Evolutionary conservation across 306 rosid genomes (phyloP).

Genomic region (Corylus heterophylla): DNA sequence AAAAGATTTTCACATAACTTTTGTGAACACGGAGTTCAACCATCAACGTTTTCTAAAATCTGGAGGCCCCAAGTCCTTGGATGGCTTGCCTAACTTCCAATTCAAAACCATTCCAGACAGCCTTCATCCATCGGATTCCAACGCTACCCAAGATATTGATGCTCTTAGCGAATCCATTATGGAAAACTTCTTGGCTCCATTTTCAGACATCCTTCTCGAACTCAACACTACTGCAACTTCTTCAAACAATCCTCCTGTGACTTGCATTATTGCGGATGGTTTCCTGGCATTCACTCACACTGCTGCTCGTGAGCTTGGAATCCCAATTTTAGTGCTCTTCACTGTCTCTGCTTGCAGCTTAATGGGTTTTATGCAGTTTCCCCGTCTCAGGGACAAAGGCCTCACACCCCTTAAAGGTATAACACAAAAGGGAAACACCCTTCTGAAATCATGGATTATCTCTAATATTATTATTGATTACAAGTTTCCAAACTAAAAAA

Average conservation of each 20-base stretch:
- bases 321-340: constrained; percentile 3
- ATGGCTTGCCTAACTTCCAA: constrained; percentile 8
- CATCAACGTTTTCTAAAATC: constrained; percentile 12
- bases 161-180: neutral
- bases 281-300: constrained; percentile 1
- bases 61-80: neutral
- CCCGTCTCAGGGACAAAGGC: constrained; percentile 1
- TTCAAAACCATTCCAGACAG: constrained; percentile 22
- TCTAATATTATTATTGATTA: neutral
- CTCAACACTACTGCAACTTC: neutral
- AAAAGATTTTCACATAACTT: neutral
- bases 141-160: neutral
- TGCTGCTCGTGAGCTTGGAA: neutral
- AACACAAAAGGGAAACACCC: too few species aligned
- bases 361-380: neutral
- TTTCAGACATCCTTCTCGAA: constrained; percentile 8
- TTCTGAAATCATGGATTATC: neutral
- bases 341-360: neutral
- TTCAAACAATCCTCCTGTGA: neutral
- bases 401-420: constrained; percentile 15
- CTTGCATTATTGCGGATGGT: neutral
- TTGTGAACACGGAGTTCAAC: constrained; percentile 18
- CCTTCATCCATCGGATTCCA: neutral
- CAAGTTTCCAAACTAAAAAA: neutral
- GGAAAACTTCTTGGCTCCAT: neutral